Evolutionary conservation across 2,329 filamentous ascomycete genomes (phyloP).

Genomic region (Curvularia sp.): DNA sequence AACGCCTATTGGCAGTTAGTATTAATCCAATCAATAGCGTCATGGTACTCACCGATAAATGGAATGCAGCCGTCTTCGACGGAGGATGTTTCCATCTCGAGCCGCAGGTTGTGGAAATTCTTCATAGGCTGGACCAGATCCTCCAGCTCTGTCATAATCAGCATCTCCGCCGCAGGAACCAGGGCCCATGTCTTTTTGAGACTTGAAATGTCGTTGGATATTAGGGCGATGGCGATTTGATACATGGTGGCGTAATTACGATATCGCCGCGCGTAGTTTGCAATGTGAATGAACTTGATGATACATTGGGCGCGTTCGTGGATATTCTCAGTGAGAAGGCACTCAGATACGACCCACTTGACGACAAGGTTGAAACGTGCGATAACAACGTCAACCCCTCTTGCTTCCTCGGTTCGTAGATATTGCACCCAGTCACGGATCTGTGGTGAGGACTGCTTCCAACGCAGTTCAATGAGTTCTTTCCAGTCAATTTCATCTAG

Average conservation of each 20-base stretch:
- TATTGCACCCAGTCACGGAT: slow-evolving; percentile 84
- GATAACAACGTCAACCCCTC: slow-evolving; percentile 82
- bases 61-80: slow-evolving; percentile 79
- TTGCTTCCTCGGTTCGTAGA: slow-evolving; percentile 72
- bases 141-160: slow-evolving; percentile 73
- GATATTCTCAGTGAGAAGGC: slow-evolving; percentile 74
- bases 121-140: slow-evolving; percentile 75
- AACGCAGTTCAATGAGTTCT: slow-evolving; percentile 82
- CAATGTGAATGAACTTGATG: slow-evolving; percentile 83
- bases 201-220: slow-evolving; percentile 74
- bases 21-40: not conserved
- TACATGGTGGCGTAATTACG: slow-evolving; percentile 86
- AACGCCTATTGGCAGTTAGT: slow-evolving; percentile 55
- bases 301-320: slow-evolving; percentile 78
- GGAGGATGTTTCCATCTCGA: slow-evolving; percentile 76
- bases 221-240: slow-evolving; percentile 78
- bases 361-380: slow-evolving; percentile 88
- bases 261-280: slow-evolving; percentile 74
- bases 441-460: slow-evolving; percentile 74
- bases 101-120: slow-evolving; percentile 78
- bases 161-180: slow-evolving; percentile 69
- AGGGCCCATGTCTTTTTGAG: slow-evolving; percentile 75
- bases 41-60: slow-evolving; percentile 70
- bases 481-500: slow-evolving; percentile 89
- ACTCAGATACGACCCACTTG: slow-evolving; percentile 84